These are phyloP conservation scores for Gyromitra esculenta DNA, from an alignment of 2,329 filamentous ascomycete genomes.

Conservation along the genomic window DNA sequence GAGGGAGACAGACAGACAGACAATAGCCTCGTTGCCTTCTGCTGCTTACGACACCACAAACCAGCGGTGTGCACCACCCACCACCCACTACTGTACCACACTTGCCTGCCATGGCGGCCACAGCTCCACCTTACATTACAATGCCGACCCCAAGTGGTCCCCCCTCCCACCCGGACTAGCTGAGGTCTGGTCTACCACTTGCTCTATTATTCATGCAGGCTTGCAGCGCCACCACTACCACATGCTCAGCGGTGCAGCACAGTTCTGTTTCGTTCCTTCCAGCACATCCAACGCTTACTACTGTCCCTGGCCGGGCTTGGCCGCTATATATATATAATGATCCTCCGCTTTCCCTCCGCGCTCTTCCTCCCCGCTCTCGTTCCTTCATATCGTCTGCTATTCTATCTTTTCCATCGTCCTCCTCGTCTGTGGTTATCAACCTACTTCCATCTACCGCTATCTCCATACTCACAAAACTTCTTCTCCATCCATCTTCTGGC, in stretches of 20 bases:
- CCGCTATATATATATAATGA: constrained; percentile 52
- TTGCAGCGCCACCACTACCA: constrained; percentile 43
- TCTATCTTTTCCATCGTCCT: constrained; percentile 31
- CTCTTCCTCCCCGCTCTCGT: constrained; percentile 36
- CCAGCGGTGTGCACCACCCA: constrained; percentile 41
- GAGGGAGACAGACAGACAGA: constrained; percentile 13
- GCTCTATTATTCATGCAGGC: constrained; percentile 47
- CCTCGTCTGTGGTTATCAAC: constrained; percentile 36
- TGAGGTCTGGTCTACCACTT: constrained; percentile 44
- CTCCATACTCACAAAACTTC: constrained; percentile 28
- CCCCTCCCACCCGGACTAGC: constrained; percentile 37
- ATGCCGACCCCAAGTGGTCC: constrained; percentile 39
- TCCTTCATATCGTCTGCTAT: constrained; percentile 34
- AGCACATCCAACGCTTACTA: constrained; percentile 36
- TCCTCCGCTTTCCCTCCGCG: constrained; percentile 44
- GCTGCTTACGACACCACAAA: constrained; percentile 46
- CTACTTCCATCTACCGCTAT: constrained; percentile 21
- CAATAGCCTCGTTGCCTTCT: constrained; percentile 29
- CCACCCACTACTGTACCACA: neutral
- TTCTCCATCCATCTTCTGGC: constrained; percentile 28
- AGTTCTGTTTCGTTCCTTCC: constrained; percentile 51
- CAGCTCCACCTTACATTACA: constrained; percentile 51
- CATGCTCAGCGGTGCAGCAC: constrained; percentile 38
- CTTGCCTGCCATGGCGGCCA: constrained; percentile 30
- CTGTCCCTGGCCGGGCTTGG: constrained; percentile 50